Evolutionary conservation across 1,139 yeast genomes (phyloP).

Genomic region (Pichia sp.): DNA sequence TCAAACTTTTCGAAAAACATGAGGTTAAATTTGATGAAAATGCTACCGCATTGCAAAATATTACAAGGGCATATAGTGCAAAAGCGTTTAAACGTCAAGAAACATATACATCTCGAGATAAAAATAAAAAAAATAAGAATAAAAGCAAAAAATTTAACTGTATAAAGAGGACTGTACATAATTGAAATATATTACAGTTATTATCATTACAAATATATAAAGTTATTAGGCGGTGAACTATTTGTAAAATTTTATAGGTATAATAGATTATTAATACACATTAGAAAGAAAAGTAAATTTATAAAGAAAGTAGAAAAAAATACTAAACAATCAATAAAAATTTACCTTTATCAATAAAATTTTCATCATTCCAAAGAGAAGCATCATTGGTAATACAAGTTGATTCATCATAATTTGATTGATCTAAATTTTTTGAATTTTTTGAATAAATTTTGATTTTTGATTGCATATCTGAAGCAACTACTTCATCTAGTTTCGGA

Average conservation of each 20-base stretch:
- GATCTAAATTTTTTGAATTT: constrained; percentile 22
- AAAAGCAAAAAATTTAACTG: no score
- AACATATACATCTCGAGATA: not conserved
- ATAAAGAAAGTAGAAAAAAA: not conserved
- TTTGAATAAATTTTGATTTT: constrained; percentile 26
- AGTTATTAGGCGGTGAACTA: no score
- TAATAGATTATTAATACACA: no score
- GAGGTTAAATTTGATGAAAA: constrained; percentile 23
- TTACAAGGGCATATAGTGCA: constrained; percentile 35
- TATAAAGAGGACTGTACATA: no score
- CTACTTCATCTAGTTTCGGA: constrained; percentile 48
- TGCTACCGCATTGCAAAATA: constrained; percentile 28
- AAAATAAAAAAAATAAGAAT: not conserved
- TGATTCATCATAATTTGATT: constrained; percentile 17
- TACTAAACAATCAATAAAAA: constrained; percentile 24
- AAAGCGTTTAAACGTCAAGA: constrained; percentile 28
- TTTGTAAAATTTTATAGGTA: no score
- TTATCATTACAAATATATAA: no score
- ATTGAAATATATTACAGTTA: no score
- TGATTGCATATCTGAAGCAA: constrained; percentile 20
- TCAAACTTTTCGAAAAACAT: constrained; percentile 20
- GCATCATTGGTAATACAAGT: constrained; percentile 20
- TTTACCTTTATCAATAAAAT: constrained; percentile 29
- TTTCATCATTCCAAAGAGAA: constrained; percentile 22
- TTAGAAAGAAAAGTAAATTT: no score